phyloP scores from a whole-genome alignment of 2,329 filamentous ascomycete genomes.

The Hymenoscyphus albidus region DNA sequence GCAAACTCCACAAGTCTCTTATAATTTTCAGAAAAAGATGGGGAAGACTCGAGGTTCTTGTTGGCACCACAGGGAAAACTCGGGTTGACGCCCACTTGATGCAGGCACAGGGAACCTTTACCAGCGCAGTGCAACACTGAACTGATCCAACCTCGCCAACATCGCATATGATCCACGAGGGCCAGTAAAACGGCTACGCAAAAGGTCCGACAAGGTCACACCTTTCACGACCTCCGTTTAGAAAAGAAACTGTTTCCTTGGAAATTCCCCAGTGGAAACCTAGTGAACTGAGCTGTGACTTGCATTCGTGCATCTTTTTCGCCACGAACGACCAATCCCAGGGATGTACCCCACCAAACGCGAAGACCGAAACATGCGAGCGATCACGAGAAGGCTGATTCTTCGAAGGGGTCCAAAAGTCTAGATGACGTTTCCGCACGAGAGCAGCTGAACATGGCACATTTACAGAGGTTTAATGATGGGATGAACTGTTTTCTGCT shows the following conservation, averaged over 20 bases:
- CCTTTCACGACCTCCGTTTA: neutral
- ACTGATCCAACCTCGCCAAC: neutral
- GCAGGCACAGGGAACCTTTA: neutral
- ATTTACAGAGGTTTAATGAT: neutral
- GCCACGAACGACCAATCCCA: neutral
- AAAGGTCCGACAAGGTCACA: neutral
- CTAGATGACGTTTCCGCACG: neutral
- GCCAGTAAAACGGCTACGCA: neutral
- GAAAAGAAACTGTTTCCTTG: neutral
- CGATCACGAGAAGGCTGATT: neutral
- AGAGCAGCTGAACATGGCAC: neutral
- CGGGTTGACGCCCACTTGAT: neutral
- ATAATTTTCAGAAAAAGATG: neutral
- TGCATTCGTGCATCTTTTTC: neutral
- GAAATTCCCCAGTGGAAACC: neutral
- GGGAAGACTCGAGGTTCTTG: neutral
- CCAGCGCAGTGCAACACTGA: neutral
- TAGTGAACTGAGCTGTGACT: neutral
- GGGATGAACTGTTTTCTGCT: neutral
- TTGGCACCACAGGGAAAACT: neutral
- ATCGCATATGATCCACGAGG: neutral
- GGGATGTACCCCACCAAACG: neutral
- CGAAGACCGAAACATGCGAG: slow-evolving; percentile 1
- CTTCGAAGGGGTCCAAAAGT: neutral
- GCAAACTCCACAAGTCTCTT: neutral